phyloP scores from a whole-genome alignment of 2,329 filamentous ascomycete genomes.

The Fusarium tjaetaba region DNA sequence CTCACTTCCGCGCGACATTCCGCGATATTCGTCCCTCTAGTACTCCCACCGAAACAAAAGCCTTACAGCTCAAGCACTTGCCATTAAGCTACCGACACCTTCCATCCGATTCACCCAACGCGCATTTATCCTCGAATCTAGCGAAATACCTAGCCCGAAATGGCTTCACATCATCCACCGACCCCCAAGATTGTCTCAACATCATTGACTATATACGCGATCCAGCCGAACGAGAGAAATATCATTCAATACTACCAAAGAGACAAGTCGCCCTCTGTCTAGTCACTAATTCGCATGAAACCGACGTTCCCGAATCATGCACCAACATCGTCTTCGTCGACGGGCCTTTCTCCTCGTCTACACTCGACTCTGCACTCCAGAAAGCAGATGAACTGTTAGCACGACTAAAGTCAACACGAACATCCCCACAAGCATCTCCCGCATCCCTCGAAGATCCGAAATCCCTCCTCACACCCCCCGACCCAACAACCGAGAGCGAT shows the following conservation, averaged over 20 bases:
- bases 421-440: not conserved
- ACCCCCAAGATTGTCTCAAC: not conserved
- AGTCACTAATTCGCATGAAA: not conserved
- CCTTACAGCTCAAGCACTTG: not conserved
- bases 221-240: not conserved
- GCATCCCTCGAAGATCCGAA: not conserved
- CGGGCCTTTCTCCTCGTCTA: conserved; percentile 15
- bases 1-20: conserved; percentile 50
- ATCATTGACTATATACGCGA: conserved; percentile 26
- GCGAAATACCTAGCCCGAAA: not conserved
- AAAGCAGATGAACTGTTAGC: conserved; percentile 14
- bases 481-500: not conserved
- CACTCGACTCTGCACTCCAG: conserved; percentile 17
- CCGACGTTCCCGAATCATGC: not conserved
- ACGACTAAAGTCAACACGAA: accelerated
- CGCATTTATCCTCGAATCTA: conserved; percentile 5
- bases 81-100: conserved; percentile 16
- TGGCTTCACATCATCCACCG: conserved; percentile 12
- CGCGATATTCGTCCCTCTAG: not conserved
- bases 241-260: not conserved
- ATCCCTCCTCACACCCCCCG: accelerated
- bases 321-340: conserved; percentile 26
- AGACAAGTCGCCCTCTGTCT: conserved; percentile 30
- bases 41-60: not conserved
- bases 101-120: not conserved